These are phyloP conservation scores for Talaromyces nanjingensis DNA, from an alignment of 495 filamentous ascomycete genomes.

Conservation along the genomic window DNA sequence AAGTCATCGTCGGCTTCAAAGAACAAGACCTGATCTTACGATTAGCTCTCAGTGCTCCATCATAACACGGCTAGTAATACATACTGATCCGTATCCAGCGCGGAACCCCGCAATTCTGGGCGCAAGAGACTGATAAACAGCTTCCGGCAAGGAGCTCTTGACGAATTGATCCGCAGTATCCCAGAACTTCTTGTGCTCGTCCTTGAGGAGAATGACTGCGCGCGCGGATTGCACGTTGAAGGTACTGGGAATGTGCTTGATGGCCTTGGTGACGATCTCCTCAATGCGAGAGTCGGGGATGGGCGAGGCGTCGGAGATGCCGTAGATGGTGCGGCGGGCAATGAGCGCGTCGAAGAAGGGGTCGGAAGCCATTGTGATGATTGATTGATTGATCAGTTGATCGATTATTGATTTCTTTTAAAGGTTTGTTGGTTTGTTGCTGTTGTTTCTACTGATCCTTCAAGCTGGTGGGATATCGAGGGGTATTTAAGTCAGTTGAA, in stretches of 20 bases:
- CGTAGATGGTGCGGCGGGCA: slow-evolving; percentile 43
- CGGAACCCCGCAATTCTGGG: slow-evolving; percentile 36
- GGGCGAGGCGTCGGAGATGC: slow-evolving; percentile 35
- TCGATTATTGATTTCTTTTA: background rate
- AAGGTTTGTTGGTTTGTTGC: background rate
- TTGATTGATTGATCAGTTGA: background rate
- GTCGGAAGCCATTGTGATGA: background rate
- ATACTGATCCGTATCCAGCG: slow-evolving; percentile 42
- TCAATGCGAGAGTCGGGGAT: slow-evolving; percentile 43
- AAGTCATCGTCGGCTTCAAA: slow-evolving; percentile 41
- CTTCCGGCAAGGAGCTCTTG: slow-evolving; percentile 28
- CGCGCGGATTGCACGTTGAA: slow-evolving; percentile 52
- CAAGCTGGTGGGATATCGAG: background rate
- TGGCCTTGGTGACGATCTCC: slow-evolving; percentile 39
- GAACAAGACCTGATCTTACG: slow-evolving; percentile 39
- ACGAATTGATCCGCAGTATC: slow-evolving; percentile 24
- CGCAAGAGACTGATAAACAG: slow-evolving; percentile 22
- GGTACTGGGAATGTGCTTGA: slow-evolving; percentile 41
- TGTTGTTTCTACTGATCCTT: background rate
- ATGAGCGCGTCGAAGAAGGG: slow-evolving; percentile 17
- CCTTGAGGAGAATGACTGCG: slow-evolving; percentile 36
- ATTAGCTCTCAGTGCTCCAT: background rate
- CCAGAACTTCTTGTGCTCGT: slow-evolving; percentile 47
- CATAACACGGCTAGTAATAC: slow-evolving; percentile 5
- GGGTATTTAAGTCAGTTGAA: background rate